phyloP scores from a whole-genome alignment of 2,329 filamentous ascomycete genomes.

The Ampelomyces quisqualis region DNA sequence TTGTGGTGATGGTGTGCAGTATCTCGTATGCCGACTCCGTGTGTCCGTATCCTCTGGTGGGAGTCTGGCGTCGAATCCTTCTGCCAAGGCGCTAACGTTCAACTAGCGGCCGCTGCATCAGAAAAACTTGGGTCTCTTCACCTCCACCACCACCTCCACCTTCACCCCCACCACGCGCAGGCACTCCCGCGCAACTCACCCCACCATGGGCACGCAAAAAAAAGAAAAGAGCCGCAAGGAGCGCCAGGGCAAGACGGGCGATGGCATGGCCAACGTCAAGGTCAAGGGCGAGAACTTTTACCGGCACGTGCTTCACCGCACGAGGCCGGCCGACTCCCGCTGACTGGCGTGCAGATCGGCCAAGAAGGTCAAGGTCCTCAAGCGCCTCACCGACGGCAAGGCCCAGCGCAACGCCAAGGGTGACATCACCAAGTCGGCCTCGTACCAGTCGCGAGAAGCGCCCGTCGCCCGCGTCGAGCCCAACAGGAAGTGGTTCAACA shows the following conservation, averaged over 20 bases:
- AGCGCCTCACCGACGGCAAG: slow-evolving; percentile 87
- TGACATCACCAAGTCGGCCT: slow-evolving; percentile 79
- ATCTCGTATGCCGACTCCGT: slow-evolving; percentile 17
- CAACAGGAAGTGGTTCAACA: slow-evolving; percentile 97
- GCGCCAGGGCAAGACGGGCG: slow-evolving; percentile 79
- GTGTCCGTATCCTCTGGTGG: too few species aligned
- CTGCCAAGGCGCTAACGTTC: slow-evolving; percentile 25
- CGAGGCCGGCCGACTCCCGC: neutral
- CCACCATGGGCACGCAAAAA: slow-evolving; percentile 81
- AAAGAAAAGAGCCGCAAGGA: slow-evolving; percentile 82
- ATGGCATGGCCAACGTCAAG: slow-evolving; percentile 90
- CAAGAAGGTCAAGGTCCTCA: slow-evolving; percentile 85
- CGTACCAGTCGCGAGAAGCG: slow-evolving; percentile 78
- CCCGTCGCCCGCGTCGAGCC: slow-evolving; percentile 89
- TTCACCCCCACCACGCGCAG: slow-evolving; percentile 5
- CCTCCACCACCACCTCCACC: slow-evolving; percentile 13
- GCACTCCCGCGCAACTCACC: too few species aligned
- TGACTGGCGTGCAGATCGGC: slow-evolving; percentile 51
- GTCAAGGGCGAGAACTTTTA: slow-evolving; percentile 99
- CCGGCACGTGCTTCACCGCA: slow-evolving; percentile 38
- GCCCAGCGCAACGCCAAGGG: slow-evolving; percentile 78
- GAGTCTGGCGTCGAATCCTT: too few species aligned
- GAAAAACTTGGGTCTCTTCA: slow-evolving; percentile 26
- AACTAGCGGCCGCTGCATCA: slow-evolving; percentile 9
- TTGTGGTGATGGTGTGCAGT: too few species aligned